phyloP scores from a whole-genome alignment of 1,284 basidiomycete genomes.

The Anthracocystis panici-leucophaei region DNA sequence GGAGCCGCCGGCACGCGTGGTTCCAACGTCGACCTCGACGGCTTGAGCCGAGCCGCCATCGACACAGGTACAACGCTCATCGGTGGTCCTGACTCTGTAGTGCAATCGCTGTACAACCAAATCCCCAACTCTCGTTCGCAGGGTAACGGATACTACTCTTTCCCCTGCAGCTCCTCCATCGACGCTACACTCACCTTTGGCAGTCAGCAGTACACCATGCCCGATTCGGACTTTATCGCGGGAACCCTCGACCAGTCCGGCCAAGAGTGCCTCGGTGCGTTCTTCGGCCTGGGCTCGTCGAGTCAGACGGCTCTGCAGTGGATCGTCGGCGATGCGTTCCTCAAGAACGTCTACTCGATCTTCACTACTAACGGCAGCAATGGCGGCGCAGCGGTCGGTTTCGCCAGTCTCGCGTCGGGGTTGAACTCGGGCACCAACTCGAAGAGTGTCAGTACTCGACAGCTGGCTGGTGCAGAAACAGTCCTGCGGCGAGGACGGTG shows the following conservation, averaged over 20 bases:
- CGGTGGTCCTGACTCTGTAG: constrained; percentile 56
- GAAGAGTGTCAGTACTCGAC: constrained; percentile 32
- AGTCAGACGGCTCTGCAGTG: constrained; percentile 48
- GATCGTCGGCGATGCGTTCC: constrained; percentile 64
- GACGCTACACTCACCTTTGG: constrained; percentile 60
- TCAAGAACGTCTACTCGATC: constrained; percentile 63
- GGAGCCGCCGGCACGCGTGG: constrained; percentile 40
- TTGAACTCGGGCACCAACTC: constrained; percentile 47
- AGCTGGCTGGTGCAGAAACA: too few species aligned
- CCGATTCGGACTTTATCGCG: constrained; percentile 46
- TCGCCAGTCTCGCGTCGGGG: constrained; percentile 57
- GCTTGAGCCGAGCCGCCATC: constrained; percentile 52
- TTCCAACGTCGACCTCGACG: constrained; percentile 26
- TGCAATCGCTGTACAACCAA: constrained; percentile 51
- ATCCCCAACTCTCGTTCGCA: constrained; percentile 50
- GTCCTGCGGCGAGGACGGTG: constrained; percentile 14
- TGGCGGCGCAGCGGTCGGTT: constrained; percentile 45
- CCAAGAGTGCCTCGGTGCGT: constrained; percentile 56
- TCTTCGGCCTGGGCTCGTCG: constrained; percentile 55
- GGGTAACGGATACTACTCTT: constrained; percentile 59
- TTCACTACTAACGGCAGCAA: constrained; percentile 37
- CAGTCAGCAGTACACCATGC: constrained; percentile 50
- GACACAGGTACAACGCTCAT: constrained; percentile 67
- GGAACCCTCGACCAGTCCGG: constrained; percentile 33
- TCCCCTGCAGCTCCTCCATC: constrained; percentile 52